Base-by-base conservation (phyloP, 2,329 filamentous ascomycete species). In the Curvularia sp. region DNA sequence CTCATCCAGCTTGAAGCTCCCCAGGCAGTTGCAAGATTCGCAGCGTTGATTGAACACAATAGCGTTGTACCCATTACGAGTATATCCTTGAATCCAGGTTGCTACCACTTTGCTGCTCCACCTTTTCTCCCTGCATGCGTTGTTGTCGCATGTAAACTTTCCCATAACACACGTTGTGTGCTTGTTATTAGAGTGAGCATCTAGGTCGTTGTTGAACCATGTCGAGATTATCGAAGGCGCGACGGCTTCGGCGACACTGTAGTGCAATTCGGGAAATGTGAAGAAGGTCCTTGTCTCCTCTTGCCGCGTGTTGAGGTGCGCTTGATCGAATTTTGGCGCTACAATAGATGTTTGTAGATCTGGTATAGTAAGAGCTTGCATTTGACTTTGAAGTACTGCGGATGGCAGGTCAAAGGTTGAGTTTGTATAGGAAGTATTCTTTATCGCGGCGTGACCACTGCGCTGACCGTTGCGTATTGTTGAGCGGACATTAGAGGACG, bases 31-130 rank as follows among this genome's bases (percentile, higher is more conserved):
- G 47, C 66, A 69, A n/a, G 39, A 46, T 7, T 64, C 55, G 51
- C 66, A 71, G 3, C 60, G 58, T 51, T 69, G 66, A 28, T 61
- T 64, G 39, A 38, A 68, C 23, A 70, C 63, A 2, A 65, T 48
- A 48, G 64, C 66, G 27, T 63, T 66, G 55, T 70, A 68, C 36
- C 58, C 61, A 51, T 60, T 64, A 10, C 21, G 25, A 10, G 18
- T 3, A 52, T 65, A 68, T 56, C 63, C 55, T 38, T 42, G 49
- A 21, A 67, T 70, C 32, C 34, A 10, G 0, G 63, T 63, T 32
- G 64, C 39, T 8, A 70, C 59, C 19, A 52, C 56, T 30, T 46
- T 52, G 48, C 66, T 70, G 21, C 30, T 46, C 66, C 66, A 70
- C 5, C 5, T 2, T 1, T 9, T 3, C 19, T 38, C 56, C n/a